Percentiles rank a stretch among this genome's conserved stretches.
These are phyloP conservation scores for Ochetophila trinervis DNA, from an alignment of 306 rosid species.

Conservation along the genomic window DNA sequence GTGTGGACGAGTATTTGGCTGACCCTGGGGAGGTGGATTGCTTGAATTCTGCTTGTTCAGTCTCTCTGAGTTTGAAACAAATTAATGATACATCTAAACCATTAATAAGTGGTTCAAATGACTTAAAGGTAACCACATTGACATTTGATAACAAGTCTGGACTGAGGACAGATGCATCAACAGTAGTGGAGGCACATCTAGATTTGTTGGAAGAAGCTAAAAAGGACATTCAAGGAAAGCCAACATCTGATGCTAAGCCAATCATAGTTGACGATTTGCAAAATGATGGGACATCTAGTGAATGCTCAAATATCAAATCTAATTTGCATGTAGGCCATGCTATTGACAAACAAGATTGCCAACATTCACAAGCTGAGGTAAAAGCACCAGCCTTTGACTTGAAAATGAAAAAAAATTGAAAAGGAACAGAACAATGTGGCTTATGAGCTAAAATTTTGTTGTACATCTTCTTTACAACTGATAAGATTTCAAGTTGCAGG, in stretches of 20 bases:
- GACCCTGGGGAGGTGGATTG: constrained; percentile 41
- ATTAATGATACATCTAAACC: constrained; percentile 25
- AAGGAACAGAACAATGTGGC: neutral
- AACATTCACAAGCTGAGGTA: constrained; percentile 46
- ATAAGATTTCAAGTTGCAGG: constrained; percentile 32
- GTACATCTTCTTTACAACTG: constrained; percentile 3
- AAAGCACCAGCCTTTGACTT: neutral
- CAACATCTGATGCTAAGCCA: constrained; percentile 18
- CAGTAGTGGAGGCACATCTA: constrained; percentile 2
- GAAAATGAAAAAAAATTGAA: neutral
- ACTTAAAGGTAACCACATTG: constrained; percentile 20
- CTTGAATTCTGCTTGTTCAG: constrained; percentile 14
- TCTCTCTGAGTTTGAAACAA: constrained; percentile 22
- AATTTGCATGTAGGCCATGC: constrained; percentile 8
- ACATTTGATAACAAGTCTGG: constrained; percentile 25
- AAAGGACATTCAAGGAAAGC: constrained; percentile 17
- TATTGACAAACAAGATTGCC: constrained; percentile 20
- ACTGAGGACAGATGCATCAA: constrained; percentile 10
- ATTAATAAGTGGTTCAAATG: constrained; percentile 16
- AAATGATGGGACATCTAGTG: constrained; percentile 25
- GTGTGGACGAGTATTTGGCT: constrained; percentile 48
- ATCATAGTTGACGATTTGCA: constrained; percentile 24
- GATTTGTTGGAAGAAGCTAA: constrained; percentile 4
- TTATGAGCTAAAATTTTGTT: constrained; percentile 12
- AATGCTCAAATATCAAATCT: constrained; percentile 24